A percentile compares a stretch with the other conserved stretches of the same genome.
Conservation (phyloP, 176 grass and related monocot species). For the Zea luxurians region DNA sequence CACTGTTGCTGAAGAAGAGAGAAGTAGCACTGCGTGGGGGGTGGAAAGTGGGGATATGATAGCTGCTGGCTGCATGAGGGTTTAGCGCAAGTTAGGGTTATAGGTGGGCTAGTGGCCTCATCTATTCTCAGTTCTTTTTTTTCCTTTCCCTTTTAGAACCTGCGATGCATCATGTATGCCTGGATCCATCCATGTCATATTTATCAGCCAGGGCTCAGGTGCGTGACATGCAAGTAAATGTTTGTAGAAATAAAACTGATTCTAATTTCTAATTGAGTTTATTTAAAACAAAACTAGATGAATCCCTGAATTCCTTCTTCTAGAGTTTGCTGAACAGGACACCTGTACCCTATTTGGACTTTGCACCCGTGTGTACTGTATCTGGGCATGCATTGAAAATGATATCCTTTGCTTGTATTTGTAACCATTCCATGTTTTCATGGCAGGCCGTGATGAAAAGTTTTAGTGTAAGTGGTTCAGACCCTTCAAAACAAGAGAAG, state of each 20-base stretch:
- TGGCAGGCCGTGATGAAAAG: constrained; percentile 97
- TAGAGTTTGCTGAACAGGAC: neutral
- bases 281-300: neutral
- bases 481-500: constrained; percentile 77
- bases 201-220: too few relatives aligned
- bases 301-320: neutral
- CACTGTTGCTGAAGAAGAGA: too few relatives aligned
- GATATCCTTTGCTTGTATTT: constrained; percentile 26
- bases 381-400: constrained; percentile 5
- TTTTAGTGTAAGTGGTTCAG: constrained; percentile 75
- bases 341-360: neutral
- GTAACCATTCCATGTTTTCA: constrained; percentile 24
- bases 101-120: neutral
- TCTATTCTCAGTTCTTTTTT: neutral
- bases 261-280: neutral
- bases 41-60: too few relatives aligned
- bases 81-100: neutral
- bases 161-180: neutral
- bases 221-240: neutral
- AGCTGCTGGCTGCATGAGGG: neutral
- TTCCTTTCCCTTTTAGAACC: neutral
- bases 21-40: too few relatives aligned
- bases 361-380: neutral
- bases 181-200: too few relatives aligned
- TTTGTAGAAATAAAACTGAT: neutral